phyloP scores from a whole-genome alignment of 2,329 filamentous ascomycete species.

The Microsporum ferrugineum region DNA sequence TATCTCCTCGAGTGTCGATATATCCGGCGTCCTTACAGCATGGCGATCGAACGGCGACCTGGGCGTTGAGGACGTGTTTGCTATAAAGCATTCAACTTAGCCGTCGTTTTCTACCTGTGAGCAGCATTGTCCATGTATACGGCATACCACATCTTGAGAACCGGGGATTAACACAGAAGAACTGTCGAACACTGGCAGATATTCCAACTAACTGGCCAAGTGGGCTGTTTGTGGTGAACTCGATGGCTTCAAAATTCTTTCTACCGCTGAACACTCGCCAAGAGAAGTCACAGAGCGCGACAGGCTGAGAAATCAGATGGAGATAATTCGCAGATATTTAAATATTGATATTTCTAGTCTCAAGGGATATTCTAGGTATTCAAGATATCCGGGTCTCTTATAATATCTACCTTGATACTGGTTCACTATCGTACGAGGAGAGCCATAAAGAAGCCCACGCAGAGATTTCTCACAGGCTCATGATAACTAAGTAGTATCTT shows the following conservation, averaged over 20 bases:
- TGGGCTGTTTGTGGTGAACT: neutral
- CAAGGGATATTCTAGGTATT: too few species aligned
- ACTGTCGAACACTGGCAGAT: neutral
- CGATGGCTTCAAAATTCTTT: neutral
- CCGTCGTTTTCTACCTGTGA: neutral
- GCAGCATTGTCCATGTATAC: neutral
- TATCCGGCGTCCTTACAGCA: constrained; percentile 57
- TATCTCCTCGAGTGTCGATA: neutral
- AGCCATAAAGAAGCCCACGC: too few species aligned
- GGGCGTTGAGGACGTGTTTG: constrained; percentile 97
- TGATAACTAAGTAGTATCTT: too few species aligned
- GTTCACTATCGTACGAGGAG: too few species aligned
- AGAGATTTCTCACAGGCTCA: too few species aligned
- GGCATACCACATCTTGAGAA: constrained; percentile 6
- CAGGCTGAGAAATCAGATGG: neutral
- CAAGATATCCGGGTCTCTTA: too few species aligned
- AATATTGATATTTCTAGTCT: too few species aligned
- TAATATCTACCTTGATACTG: too few species aligned
- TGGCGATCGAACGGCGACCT: constrained; percentile 87
- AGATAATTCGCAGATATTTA: too few species aligned
- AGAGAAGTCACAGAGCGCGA: neutral
- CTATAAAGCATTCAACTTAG: constrained; percentile 37
- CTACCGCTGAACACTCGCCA: neutral
- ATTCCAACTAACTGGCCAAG: neutral
- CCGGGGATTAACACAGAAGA: neutral